Base-by-base conservation (phyloP, 2,329 filamentous ascomycete species). In the Orbilia quercus region DNA sequence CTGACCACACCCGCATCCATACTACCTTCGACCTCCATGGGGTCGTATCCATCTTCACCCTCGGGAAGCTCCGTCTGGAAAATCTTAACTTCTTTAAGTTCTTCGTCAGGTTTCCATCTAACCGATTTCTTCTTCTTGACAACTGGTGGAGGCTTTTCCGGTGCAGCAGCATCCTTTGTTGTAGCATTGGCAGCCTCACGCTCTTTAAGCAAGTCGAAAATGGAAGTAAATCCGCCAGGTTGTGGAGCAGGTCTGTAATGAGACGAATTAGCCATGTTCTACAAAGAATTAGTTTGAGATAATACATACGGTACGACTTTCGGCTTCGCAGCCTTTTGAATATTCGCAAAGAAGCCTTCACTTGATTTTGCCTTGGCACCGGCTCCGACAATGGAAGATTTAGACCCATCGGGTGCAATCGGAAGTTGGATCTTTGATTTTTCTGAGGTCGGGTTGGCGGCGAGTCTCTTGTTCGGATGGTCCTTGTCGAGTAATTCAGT, bases 71-170 rank as follows among this genome's bases (percentile, higher is more conserved):
- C 64, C 3, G 70, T 69, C 22, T 74, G 50, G 51, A 74, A 74
- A 16, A 69, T 59, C 25, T 51, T 63, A 45, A 74, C 51, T 23
- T 74, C 70, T 4, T 63, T 58, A 7, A 74, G 44, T 0, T 74
- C 55, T 7, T 69, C 64, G 16, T 74, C 70, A 1, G 70, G 55
- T 20, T 69, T 74, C 70, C 70, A 74, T 64, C 63, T 57, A 16
- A 74, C 69, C 1, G 55, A 63, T 44, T 74, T 74, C 63, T 74
- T 74, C 42, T 74, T 74, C 57, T 74, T 74, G 7, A 58, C 51
- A 6, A 62, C 58, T 2, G 60, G 59, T 50, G 57, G 31, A 23
- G 70, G 63, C 45, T 74, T 69, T 44, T 74, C 70, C 2, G 60
- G 31, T 16, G 62, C 22, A 20, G 63, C 51, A 11, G 64, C 23